phyloP scores from a whole-genome alignment of 371 early-diverging fungal genomes.

The Sporodiniella umbellata region DNA sequence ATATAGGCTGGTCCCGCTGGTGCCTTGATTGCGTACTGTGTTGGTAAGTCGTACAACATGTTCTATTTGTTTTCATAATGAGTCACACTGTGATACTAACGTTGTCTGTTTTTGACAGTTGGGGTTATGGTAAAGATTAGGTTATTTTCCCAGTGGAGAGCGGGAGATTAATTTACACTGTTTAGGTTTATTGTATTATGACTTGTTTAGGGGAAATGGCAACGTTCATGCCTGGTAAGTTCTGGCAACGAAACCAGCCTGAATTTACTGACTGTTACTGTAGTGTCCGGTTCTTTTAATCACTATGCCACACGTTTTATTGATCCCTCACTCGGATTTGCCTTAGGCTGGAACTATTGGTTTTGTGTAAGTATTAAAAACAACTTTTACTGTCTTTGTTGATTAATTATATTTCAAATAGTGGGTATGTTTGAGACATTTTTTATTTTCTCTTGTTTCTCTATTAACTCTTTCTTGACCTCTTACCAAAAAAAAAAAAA shows the following conservation, averaged over 20 bases:
- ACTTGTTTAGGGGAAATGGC: conserved; percentile 86
- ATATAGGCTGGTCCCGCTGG: conserved; percentile 56
- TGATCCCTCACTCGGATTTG: conserved; percentile 79
- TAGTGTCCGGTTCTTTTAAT: conserved; percentile 80
- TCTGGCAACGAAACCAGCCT: too few relatives aligned
- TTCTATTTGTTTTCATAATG: too few relatives aligned
- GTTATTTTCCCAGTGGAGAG: not conserved
- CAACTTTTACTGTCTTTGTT: not conserved
- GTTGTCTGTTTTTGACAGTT: conserved; percentile 17
- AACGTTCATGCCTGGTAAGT: conserved; percentile 54
- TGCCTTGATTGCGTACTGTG: conserved; percentile 44
- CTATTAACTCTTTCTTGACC: not conserved
- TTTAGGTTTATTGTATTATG: conserved; percentile 75
- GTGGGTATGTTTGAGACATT: conserved; percentile 1
- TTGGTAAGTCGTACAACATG: conserved; percentile 39
- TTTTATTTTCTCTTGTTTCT: conserved; percentile 2
- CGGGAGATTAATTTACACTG: not conserved
- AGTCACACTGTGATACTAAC: too few relatives aligned
- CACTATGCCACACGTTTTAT: conserved; percentile 81
- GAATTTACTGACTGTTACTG: not conserved
- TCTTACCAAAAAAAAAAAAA: too few relatives aligned
- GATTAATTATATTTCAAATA: not conserved
- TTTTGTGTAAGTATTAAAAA: conserved; percentile 43
- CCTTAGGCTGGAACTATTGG: conserved; percentile 88
- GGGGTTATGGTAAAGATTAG: conserved; percentile 35